A percentile compares a stretch with the other conserved stretches of the same genome.
These are phyloP conservation scores for Malassezia obtusa DNA, from an alignment of 1,284 basidiomycete species.

Conservation along the genomic window DNA sequence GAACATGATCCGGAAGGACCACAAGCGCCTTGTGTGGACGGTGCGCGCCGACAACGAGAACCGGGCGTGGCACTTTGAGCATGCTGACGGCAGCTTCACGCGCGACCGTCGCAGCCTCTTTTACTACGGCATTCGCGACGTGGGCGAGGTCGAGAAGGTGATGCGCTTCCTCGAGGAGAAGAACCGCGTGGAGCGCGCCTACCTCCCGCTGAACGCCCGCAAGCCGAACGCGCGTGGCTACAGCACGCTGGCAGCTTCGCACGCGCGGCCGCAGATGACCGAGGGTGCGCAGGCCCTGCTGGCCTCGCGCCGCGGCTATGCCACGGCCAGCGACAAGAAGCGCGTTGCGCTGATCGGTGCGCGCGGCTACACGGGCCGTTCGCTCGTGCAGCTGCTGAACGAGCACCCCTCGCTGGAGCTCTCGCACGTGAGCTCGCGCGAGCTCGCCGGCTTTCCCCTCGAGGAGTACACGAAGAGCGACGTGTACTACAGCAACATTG, in stretches of 20 bases:
- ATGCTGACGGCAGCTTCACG: slow-evolving; percentile 93
- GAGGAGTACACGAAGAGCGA: slow-evolving; percentile 64
- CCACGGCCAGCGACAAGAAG: slow-evolving; percentile 54
- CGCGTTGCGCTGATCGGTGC: slow-evolving; percentile 91
- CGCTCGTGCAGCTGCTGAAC: slow-evolving; percentile 73
- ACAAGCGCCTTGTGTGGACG: slow-evolving; percentile 92
- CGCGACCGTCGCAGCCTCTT: slow-evolving; percentile 81
- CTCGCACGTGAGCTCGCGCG: slow-evolving; percentile 88
- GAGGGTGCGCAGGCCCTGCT: slow-evolving; percentile 52
- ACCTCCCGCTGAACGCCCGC: slow-evolving; percentile 78
- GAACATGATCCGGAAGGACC: slow-evolving; percentile 86
- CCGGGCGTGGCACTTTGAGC: slow-evolving; percentile 96
- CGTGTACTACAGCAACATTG: slow-evolving; percentile 52
- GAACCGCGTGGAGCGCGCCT: slow-evolving; percentile 73
- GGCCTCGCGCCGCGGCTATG: slow-evolving; percentile 57
- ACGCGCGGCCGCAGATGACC: slow-evolving; percentile 5
- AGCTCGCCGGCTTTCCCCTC: slow-evolving; percentile 74
- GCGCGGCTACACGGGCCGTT: slow-evolving; percentile 88
- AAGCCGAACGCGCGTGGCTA: slow-evolving; percentile 52
- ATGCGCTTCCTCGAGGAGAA: slow-evolving; percentile 73
- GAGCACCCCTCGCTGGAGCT: slow-evolving; percentile 76
- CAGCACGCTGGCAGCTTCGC: slow-evolving; percentile 54
- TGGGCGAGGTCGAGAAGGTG: slow-evolving; percentile 69
- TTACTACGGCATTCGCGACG: slow-evolving; percentile 92
- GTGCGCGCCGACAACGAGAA: slow-evolving; percentile 88